Percentiles rank a stretch among this genome's conserved stretches.
Conservation (phyloP, 805 yeast species). For the Debaryomyces hansenii region DNA sequence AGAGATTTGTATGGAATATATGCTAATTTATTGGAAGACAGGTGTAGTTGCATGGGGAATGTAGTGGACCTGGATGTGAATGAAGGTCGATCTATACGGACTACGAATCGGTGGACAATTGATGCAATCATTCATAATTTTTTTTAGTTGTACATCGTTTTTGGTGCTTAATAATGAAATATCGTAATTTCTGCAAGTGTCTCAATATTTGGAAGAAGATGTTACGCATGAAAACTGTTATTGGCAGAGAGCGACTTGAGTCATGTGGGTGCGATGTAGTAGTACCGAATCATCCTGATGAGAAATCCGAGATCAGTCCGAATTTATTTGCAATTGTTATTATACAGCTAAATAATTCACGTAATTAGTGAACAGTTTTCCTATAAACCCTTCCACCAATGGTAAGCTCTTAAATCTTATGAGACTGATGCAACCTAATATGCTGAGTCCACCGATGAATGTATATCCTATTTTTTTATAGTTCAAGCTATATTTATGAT, state of each 20-base stretch:
- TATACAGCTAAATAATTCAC: constrained; percentile 9
- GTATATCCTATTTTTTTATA: constrained; percentile 48
- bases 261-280: too few species aligned
- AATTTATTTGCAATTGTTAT: neutral
- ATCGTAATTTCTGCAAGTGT: too few species aligned
- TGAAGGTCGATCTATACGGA: too few species aligned
- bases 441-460: constrained; percentile 33
- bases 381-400: constrained; percentile 26
- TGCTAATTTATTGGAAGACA: neutral
- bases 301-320: too few species aligned
- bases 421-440: constrained; percentile 39
- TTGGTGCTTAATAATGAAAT: too few species aligned
- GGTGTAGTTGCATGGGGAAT: neutral
- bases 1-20: neutral
- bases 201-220: too few species aligned
- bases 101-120: too few species aligned
- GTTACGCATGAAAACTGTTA: too few species aligned
- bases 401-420: constrained; percentile 18
- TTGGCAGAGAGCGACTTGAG: too few species aligned
- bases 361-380: constrained; percentile 28
- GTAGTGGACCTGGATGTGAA: neutral
- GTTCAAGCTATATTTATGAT: constrained; percentile 35
- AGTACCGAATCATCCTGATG: too few species aligned
- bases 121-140: too few species aligned
- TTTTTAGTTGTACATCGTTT: too few species aligned